Evolutionary conservation across 257 asterid genomes (phyloP), one percentile per base, ranked within the genome.

Genomic region (Dorcoceras hygrometricum): DNA sequence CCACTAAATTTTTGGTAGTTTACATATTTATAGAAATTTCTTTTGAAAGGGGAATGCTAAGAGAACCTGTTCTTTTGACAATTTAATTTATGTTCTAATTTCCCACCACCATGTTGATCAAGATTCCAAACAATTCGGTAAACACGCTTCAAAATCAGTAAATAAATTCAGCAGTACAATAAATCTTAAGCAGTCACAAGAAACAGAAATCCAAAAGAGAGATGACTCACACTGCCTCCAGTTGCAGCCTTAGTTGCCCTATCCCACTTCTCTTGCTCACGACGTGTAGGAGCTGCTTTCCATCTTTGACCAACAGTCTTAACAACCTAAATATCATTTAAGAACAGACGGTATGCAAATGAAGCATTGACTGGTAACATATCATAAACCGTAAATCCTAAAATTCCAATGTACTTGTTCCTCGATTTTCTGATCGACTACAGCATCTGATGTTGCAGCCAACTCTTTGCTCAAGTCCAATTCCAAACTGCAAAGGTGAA

Each of bases 241-340:
- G 91, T 93, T 71, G 98, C 89, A 67, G 97, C 96, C 80, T 84
- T 89, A 48, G 81, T 27, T 69, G 96, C 98, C 84, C 85, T 80
- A 58, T 81, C 91, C 98, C 98, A 89, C 86, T 88, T 93, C 48
- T 89, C 96, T 79, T 73, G 96, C 83, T 93, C 97, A 4, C 94
- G 96, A n/a, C 96, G 84, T 65, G 98, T 89, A 63, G 98, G 98
- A 64, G 95, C 95, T 20, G 89, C 79, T 74, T 84, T 87, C 97
- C 98, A 93, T 83, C 23, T 90, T 72, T 58, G 79, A 75, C 86
- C 78, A 54, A 72, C 63, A 31, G 72, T 32, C 16, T 56, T 61
- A 16, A 75, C 78, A 68, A 55, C 68, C 97, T 88, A 83, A 31
- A 77, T 32, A 25, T 31, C 76, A 81, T 72, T 64, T 59, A 67